Conservation (phyloP, 2,329 filamentous ascomycete genomes). For the Colletotrichum sp. region DNA sequence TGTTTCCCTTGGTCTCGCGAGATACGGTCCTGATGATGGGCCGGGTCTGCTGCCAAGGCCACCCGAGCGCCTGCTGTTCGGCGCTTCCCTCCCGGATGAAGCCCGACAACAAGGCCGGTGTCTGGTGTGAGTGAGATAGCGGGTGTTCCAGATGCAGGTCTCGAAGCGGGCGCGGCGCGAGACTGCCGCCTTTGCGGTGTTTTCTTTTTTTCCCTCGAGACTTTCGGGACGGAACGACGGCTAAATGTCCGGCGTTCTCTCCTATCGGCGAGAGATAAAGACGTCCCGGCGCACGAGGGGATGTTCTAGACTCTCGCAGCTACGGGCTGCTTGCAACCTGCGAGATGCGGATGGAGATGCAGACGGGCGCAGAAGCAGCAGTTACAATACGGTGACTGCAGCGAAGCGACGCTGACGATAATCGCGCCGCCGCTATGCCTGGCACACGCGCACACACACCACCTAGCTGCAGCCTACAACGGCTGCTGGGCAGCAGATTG, state of each 20-base stretch:
- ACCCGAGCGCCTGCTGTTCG: background rate
- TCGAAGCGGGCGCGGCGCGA: background rate
- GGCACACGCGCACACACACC: background rate
- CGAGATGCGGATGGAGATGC: background rate
- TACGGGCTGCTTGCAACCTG: background rate
- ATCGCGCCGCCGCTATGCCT: background rate
- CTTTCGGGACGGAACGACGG: background rate
- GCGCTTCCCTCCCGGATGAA: background rate
- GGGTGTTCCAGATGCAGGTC: background rate
- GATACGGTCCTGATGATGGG: background rate
- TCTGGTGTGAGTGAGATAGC: background rate
- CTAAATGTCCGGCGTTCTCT: background rate
- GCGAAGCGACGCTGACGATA: background rate
- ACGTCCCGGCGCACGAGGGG: background rate
- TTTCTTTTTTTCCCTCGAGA: background rate
- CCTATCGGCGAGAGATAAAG: background rate
- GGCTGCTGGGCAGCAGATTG: background rate
- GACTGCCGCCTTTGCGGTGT: background rate
- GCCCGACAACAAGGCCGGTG: slow-evolving; percentile 1
- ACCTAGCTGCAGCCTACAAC: background rate
- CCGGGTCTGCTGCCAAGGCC: background rate
- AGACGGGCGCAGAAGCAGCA: background rate
- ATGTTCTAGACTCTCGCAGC: background rate
- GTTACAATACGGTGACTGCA: background rate
- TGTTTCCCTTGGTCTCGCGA: background rate